These are phyloP conservation scores for Croton laevigatus DNA, from an alignment of 441 rosid species.

Conservation along the genomic window DNA sequence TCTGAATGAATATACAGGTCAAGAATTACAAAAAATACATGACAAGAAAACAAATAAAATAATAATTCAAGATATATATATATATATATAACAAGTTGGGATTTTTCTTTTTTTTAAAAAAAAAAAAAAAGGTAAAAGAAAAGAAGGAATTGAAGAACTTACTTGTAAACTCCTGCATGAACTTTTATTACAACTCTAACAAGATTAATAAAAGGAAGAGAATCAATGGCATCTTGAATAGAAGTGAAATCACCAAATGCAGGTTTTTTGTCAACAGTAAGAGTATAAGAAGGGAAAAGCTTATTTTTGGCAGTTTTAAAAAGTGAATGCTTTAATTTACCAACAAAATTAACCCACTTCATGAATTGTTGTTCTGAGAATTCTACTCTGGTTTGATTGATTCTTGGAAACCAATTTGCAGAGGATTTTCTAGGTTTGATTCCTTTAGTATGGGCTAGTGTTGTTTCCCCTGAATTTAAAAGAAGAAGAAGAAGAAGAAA, in stretches of 20 bases:
- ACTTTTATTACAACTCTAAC: slow-evolving; percentile 91
- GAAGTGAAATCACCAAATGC: slow-evolving; percentile 73
- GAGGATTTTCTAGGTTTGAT: slow-evolving; percentile 35
- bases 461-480: slow-evolving; percentile 27
- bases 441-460: slow-evolving; percentile 48
- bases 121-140: background rate
- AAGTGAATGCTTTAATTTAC: slow-evolving; percentile 67
- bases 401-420: slow-evolving; percentile 15
- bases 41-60: slow-evolving; percentile 8
- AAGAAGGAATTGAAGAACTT: slow-evolving; percentile 26
- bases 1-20: slow-evolving; percentile 17
- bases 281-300: slow-evolving; percentile 73
- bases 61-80: slow-evolving; percentile 1
- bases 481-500: slow-evolving; percentile 31
- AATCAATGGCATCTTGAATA: slow-evolving; percentile 92
- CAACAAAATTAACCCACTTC: slow-evolving; percentile 91
- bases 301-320: slow-evolving; percentile 83
- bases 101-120: background rate
- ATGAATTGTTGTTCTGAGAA: slow-evolving; percentile 77
- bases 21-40: slow-evolving; percentile 8
- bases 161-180: slow-evolving; percentile 93
- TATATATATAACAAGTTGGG: background rate
- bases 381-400: slow-evolving; percentile 46
- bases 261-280: slow-evolving; percentile 58
- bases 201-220: slow-evolving; percentile 78